A percentile compares a stretch with the other conserved stretches of the same genome.
These are phyloP conservation scores for Talaromyces wortmannii DNA, from an alignment of 495 filamentous ascomycete species.

Conservation along the genomic window DNA sequence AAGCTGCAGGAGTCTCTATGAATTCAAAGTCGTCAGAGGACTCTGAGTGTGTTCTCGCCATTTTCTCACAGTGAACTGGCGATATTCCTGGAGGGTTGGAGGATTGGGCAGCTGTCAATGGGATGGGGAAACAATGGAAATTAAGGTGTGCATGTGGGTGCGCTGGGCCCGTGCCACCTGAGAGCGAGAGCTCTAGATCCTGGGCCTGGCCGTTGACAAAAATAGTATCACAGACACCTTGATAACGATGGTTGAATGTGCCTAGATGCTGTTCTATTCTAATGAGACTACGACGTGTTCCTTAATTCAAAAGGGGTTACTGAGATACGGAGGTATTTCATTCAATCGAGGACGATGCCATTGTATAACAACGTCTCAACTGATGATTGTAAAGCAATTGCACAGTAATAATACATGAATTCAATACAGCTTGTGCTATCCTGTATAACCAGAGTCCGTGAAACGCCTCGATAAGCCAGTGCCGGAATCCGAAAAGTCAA, in stretches of 20 bases:
- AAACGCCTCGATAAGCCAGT: not conserved
- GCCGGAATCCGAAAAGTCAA: not conserved
- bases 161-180: not conserved
- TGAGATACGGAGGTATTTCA: no score
- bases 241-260: no score
- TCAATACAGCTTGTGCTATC: not conserved
- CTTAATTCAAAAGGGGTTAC: no score
- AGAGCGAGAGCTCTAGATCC: not conserved
- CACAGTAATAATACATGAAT: not conserved
- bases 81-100: not conserved
- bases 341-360: no score
- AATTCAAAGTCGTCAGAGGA: constrained; percentile 61
- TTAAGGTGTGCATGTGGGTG: not conserved
- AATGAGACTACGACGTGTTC: no score
- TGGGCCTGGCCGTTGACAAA: no score
- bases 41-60: constrained; percentile 43
- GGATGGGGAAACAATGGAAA: not conserved
- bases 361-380: no score
- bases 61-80: constrained; percentile 21
- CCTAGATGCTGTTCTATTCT: no score
- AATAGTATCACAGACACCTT: no score
- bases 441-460: not conserved
- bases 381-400: no score
- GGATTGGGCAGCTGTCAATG: not conserved
- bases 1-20: constrained; percentile 55